These are phyloP conservation scores for Balakata baccata DNA, from an alignment of 345 rosid genomes.

Conservation along the genomic window DNA sequence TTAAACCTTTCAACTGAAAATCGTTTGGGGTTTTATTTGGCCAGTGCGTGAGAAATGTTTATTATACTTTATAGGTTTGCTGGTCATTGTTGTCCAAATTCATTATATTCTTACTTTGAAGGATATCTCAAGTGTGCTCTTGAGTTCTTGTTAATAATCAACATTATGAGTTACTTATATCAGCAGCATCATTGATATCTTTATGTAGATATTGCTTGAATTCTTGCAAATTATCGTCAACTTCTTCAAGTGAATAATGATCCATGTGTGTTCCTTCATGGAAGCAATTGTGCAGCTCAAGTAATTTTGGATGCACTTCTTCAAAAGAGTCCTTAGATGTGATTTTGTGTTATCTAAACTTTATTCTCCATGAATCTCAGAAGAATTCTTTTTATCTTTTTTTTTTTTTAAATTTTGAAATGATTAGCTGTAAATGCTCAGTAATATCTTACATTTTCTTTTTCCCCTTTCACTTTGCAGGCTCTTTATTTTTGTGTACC, in stretches of 20 bases:
- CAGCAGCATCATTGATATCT: too few species aligned
- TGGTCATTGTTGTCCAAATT: background rate
- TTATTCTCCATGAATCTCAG: background rate
- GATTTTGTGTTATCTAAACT: background rate
- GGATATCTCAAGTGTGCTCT: background rate
- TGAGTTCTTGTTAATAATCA: background rate
- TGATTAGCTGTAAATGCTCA: background rate
- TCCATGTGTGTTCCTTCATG: background rate
- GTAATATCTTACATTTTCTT: background rate
- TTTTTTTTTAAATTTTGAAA: too few species aligned
- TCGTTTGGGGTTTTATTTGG: background rate
- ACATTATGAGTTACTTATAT: background rate
- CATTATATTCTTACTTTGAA: background rate
- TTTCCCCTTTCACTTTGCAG: conserved; percentile 40
- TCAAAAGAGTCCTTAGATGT: background rate
- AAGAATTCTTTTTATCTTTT: background rate
- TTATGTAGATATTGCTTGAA: background rate
- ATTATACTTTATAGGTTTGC: background rate
- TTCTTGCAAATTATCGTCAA: background rate
- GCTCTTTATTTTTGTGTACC: conserved; percentile 98
- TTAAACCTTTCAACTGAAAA: background rate
- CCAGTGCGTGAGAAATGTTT: background rate
- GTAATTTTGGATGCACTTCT: background rate
- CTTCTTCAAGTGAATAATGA: background rate
- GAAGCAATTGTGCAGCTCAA: background rate